Percentiles rank a stretch among this genome's conserved stretches.
Evolutionary conservation across 257 asterid species (phyloP).

Genomic region (Gentiana straminea): DNA sequence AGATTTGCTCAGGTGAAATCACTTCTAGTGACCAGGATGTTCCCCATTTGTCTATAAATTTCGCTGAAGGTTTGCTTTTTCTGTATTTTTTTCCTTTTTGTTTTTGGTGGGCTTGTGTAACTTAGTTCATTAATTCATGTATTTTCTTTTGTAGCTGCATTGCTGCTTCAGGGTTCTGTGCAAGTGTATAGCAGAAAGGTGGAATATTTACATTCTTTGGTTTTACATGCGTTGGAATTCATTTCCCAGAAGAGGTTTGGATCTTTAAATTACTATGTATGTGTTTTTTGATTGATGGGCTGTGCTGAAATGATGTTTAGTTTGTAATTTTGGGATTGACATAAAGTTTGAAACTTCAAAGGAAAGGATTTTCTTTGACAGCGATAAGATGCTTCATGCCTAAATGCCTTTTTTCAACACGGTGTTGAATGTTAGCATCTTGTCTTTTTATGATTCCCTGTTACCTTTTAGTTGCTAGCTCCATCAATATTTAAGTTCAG

Average conservation of each 20-base stretch:
- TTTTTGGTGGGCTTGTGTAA: background rate
- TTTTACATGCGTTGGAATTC: slow-evolving; percentile 78
- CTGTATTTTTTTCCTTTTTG: background rate
- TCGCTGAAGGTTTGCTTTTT: slow-evolving; percentile 65
- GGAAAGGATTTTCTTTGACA: no score
- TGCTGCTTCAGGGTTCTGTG: slow-evolving; percentile 96
- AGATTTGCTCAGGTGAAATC: slow-evolving; percentile 82
- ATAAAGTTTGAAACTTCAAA: slow-evolving; percentile 1
- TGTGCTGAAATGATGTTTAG: background rate
- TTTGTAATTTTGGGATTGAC: background rate
- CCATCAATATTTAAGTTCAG: no score
- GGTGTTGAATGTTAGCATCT: no score
- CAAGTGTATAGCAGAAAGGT: slow-evolving; percentile 98
- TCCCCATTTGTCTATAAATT: slow-evolving; percentile 44
- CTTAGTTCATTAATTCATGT: background rate
- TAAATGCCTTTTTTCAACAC: no score
- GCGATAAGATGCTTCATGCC: no score
- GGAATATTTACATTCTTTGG: slow-evolving; percentile 83
- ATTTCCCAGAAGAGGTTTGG: slow-evolving; percentile 77
- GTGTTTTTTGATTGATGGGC: background rate
- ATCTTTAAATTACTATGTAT: background rate
- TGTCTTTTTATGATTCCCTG: no score
- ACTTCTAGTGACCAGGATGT: slow-evolving; percentile 30
- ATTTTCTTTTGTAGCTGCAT: slow-evolving; percentile 57
- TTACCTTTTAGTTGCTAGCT: no score